Conservation (phyloP, 129 eudicot species). For the Escallonia herrerae region DNA sequence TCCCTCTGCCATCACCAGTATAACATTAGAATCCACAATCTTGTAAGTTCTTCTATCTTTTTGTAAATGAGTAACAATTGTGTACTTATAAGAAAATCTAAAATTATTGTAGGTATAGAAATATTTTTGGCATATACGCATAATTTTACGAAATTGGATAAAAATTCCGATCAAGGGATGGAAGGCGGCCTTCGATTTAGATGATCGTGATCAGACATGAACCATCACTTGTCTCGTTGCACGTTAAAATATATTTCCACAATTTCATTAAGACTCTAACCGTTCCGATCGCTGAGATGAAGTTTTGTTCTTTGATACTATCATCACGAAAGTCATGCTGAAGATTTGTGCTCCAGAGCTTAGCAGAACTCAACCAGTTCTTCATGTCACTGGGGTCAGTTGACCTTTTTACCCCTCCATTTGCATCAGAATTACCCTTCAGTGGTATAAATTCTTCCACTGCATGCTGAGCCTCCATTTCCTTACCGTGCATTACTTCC, state of each 20-base stretch:
- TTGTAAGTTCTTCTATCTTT: too few species aligned
- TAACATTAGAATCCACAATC: background rate
- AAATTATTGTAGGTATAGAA: too few species aligned
- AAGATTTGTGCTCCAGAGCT: constrained; percentile 34
- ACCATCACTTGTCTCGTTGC: too few species aligned
- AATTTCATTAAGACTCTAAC: constrained; percentile 7
- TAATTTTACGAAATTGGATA: too few species aligned
- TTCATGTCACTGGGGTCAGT: constrained; percentile 31
- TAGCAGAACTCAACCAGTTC: constrained; percentile 48
- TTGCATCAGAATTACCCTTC: constrained; percentile 16
- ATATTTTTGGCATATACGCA: too few species aligned
- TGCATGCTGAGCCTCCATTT: constrained; percentile 8
- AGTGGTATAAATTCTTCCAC: constrained; percentile 18
- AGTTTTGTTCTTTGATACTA: constrained; percentile 1
- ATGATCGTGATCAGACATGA: too few species aligned
- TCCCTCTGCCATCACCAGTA: background rate
- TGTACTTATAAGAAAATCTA: too few species aligned
- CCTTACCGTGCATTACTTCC: constrained; percentile 14
- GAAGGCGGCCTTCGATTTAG: too few species aligned
- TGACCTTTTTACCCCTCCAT: constrained; percentile 26
- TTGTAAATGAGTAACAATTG: too few species aligned
- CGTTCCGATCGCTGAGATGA: constrained; percentile 5
- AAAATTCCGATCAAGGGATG: too few species aligned
- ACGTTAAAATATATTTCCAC: background rate
- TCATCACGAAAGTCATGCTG: constrained; percentile 3